Conservation (phyloP, 306 rosid genomes). For the Cicer chorassanicum region DNA sequence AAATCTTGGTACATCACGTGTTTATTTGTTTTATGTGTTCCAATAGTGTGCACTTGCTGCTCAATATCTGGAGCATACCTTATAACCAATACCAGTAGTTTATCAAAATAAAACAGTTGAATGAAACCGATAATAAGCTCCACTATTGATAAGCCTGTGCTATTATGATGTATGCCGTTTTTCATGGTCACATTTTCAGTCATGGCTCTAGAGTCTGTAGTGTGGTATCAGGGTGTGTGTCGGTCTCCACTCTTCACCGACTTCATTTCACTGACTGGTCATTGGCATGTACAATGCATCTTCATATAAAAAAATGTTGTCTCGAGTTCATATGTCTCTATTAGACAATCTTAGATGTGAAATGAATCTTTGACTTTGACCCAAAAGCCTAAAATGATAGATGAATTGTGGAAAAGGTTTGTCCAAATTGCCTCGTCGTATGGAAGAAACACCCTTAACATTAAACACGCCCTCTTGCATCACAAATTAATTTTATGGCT, state of each 20-base stretch:
- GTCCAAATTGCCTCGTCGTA: background rate
- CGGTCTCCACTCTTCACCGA: conserved; percentile 2
- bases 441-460: conserved; percentile 8
- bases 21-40: conserved; percentile 28
- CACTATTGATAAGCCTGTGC: background rate
- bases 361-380: conserved; percentile 30
- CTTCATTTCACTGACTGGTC: no score
- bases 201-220: conserved; percentile 6
- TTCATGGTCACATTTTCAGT: background rate
- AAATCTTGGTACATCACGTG: background rate
- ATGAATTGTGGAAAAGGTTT: background rate
- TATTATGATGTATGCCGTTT: background rate
- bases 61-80: conserved; percentile 30
- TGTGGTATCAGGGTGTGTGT: background rate
- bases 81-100: conserved; percentile 5
- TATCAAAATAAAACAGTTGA: background rate
- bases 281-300: background rate
- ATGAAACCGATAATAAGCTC: background rate
- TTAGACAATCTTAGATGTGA: conserved; percentile 6
- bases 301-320: background rate
- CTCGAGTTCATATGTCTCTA: background rate
- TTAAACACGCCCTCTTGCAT: background rate
- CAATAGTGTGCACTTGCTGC: background rate
- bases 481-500: background rate
- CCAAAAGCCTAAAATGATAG: background rate